Base-by-base conservation (phyloP, 2,329 filamentous ascomycete species). In the Neurospora sp. region DNA sequence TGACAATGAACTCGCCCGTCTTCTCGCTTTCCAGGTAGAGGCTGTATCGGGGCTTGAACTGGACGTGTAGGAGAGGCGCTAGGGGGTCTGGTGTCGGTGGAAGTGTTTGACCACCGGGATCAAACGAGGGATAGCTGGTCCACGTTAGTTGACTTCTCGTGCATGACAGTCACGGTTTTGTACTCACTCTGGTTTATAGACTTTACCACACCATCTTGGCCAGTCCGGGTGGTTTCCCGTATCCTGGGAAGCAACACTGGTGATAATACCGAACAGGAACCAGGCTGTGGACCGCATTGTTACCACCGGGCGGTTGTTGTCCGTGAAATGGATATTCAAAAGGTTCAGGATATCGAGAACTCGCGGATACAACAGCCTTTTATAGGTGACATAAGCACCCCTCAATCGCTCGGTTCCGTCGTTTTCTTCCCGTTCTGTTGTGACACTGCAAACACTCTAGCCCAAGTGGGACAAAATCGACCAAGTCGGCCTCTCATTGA, bases 131-230 rank as follows among this genome's bases (percentile, higher is more conserved):
- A 69, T 79, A 78, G 46, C 79, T 79, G 58, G 2, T 4, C 5
- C 2, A 8, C 6, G 3, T 67, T 17, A 70, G 67, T 46, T 39
- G 36, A 15, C 1, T 28, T 40, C 0, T 11, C 33, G 8, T 38
- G 9, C 33, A 10, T 38, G 9, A 38, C 3, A n/a, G 28, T 40
- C 9, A 36, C 3, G 28, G 38, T 1, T 1, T 8, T 5, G 9
- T 0, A 72, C 71, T 42, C 76, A 84, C 76, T 81, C 80, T 7
- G 80, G 71, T 72, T 83, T 72, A 72, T 84, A 84, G 4, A 80
- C 82, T 69, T 84, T 84, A 19, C 83, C 82, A 70, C 83, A 84
- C 83, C 82, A 84, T 66, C 82, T 77, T 13, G 79, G 79, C 82
- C 80, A 82, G 66, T 82, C 81, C 0, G 80, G 76, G 70, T 83